Percentiles rank a stretch among this genome's conserved stretches.
phyloP scores from a whole-genome alignment of 208 protist species.

The Borovskyia barvae region DNA sequence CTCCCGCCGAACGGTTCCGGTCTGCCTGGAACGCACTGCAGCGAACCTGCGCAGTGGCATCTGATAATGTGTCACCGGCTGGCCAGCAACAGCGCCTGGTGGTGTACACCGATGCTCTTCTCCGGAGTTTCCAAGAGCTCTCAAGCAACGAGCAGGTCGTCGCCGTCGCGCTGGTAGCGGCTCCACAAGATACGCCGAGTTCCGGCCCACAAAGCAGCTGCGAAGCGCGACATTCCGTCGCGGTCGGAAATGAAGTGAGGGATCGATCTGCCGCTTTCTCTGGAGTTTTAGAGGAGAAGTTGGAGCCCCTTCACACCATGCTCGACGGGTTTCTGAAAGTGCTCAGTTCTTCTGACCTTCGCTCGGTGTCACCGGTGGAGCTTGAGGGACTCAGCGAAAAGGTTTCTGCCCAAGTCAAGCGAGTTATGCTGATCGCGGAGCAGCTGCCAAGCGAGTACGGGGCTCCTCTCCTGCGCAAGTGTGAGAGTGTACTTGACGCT shows the following conservation, averaged over 20 bases:
- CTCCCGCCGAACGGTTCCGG: constrained; percentile 16
- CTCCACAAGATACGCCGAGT: constrained; percentile 16
- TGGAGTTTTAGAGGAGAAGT: constrained; percentile 11
- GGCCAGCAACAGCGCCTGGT: constrained; percentile 31
- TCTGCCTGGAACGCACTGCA: constrained; percentile 16
- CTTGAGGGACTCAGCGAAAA: constrained; percentile 28
- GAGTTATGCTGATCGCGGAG: constrained; percentile 30
- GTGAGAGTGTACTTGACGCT: constrained; percentile 29
- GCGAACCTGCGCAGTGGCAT: constrained; percentile 11
- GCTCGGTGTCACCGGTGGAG: constrained; percentile 21
- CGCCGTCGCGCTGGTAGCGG: constrained; percentile 40
- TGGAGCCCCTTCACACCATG: constrained; percentile 53
- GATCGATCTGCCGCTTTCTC: neutral
- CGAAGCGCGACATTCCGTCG: too few relatives aligned
- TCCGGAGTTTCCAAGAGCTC: constrained; percentile 48
- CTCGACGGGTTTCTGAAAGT: constrained; percentile 58
- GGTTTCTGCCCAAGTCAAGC: constrained; percentile 43
- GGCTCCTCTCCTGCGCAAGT: constrained; percentile 44
- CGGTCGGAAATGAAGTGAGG: neutral
- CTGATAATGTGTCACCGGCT: constrained; percentile 5
- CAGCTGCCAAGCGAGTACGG: constrained; percentile 41
- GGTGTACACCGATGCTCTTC: constrained; percentile 32
- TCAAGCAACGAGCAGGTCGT: constrained; percentile 28
- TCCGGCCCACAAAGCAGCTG: too few relatives aligned
- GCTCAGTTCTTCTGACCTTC: constrained; percentile 34